phyloP scores from a whole-genome alignment of 2,329 filamentous ascomycete species.

The Niveomyces coronatus region DNA sequence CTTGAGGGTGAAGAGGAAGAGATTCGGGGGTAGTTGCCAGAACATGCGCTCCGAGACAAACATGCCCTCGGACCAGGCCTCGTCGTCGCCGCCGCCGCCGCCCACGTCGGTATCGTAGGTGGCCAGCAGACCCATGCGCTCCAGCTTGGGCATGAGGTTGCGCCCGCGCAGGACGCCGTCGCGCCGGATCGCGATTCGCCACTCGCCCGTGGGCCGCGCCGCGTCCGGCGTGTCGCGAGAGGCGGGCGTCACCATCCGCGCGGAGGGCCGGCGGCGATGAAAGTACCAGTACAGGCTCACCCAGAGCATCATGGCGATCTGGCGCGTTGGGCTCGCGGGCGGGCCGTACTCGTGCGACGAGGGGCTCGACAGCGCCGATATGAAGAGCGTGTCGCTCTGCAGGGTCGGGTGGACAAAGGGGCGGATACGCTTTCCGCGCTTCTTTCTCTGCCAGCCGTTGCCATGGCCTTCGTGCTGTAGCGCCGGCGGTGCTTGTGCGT shows the following conservation, averaged over 20 bases:
- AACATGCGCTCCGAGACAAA: slow-evolving; percentile 74
- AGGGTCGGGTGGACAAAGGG: slow-evolving; percentile 63
- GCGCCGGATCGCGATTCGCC: slow-evolving; percentile 72
- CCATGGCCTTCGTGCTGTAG: too few species aligned
- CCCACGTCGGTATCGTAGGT: slow-evolving; percentile 69
- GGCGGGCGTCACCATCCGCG: slow-evolving; percentile 49
- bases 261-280: slow-evolving; percentile 66
- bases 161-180: slow-evolving; percentile 82
- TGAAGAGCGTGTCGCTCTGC: slow-evolving; percentile 72
- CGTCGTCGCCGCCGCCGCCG: slow-evolving; percentile 47
- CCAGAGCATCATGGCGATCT: slow-evolving; percentile 96
- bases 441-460: too few species aligned
- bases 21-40: slow-evolving; percentile 81
- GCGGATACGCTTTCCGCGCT: slow-evolving; percentile 16
- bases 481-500: too few species aligned
- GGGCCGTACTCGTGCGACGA: slow-evolving; percentile 71
- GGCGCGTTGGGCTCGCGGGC: slow-evolving; percentile 68
- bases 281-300: slow-evolving; percentile 96
- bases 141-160: slow-evolving; percentile 79
- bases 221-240: slow-evolving; percentile 54
- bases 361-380: slow-evolving; percentile 83
- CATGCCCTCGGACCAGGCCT: slow-evolving; percentile 64
- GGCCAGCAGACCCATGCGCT: slow-evolving; percentile 81
- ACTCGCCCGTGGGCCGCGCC: slow-evolving; percentile 73
- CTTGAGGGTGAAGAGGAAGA: slow-evolving; percentile 79